phyloP scores from a whole-genome alignment of 179 eudicot species.

The Vitellaria paradoxa region DNA sequence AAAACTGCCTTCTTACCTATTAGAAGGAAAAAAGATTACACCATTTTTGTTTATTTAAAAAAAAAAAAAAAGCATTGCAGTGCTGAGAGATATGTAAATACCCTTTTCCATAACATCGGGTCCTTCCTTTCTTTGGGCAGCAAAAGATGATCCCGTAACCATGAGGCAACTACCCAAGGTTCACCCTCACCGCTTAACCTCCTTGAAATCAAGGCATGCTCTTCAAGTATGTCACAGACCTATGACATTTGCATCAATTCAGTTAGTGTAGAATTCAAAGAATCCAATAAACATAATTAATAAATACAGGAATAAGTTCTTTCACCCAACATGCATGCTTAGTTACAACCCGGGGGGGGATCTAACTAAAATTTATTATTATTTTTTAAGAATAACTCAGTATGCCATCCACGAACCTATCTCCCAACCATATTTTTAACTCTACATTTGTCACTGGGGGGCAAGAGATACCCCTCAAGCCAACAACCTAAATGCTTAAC shows the following conservation, averaged over 20 bases:
- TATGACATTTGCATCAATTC: conserved; percentile 26
- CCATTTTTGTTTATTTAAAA: not conserved
- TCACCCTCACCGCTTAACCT: conserved; percentile 49
- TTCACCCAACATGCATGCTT: not conserved
- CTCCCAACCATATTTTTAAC: too few species aligned
- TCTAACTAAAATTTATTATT: too few species aligned
- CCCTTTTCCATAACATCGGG: conserved; percentile 78
- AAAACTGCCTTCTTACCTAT: not conserved
- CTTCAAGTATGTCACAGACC: conserved; percentile 95
- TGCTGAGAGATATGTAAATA: conserved; percentile 19
- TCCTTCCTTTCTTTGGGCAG: conserved; percentile 87
- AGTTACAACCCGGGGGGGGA: too few species aligned
- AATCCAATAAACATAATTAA: not conserved
- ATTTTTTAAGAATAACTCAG: too few species aligned
- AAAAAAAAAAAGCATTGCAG: not conserved
- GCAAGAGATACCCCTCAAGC: conserved; percentile 3
- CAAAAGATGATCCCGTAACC: conserved; percentile 95
- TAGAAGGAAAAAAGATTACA: conserved; percentile 6
- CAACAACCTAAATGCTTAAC: not conserved
- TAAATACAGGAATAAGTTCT: not conserved
- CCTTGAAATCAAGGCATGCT: conserved; percentile 62
- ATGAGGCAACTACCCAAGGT: conserved; percentile 92
- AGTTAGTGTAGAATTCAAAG: not conserved
- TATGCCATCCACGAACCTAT: not conserved
- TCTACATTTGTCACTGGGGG: not conserved